Conservation (phyloP, 805 yeast species). For the Lipomyces spencermartinsiae region DNA sequence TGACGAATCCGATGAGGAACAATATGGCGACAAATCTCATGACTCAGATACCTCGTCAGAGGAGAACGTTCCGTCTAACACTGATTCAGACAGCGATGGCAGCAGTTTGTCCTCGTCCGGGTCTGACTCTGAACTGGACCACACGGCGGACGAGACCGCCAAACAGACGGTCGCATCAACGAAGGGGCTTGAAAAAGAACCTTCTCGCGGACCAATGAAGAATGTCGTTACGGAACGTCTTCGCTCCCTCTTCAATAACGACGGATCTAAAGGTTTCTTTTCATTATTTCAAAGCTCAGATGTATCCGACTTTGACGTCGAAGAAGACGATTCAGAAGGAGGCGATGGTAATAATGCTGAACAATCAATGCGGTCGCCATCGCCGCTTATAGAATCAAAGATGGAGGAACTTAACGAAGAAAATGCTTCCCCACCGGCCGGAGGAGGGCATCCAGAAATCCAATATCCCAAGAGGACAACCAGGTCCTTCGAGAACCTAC, state of each 20-base stretch:
- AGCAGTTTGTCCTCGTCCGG: conserved; percentile 51
- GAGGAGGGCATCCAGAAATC: background rate
- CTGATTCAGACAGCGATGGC: conserved; percentile 46
- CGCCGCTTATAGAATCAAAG: background rate
- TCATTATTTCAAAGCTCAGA: conserved; percentile 40
- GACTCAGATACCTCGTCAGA: conserved; percentile 34
- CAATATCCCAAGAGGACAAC: background rate
- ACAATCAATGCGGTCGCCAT: background rate
- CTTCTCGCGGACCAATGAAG: background rate
- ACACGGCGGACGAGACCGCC: conserved; percentile 44
- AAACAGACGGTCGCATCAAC: conserved; percentile 22
- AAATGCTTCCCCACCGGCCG: background rate
- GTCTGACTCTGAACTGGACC: conserved; percentile 45
- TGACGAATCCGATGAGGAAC: background rate
- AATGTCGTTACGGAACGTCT: conserved; percentile 25
- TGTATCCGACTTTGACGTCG: background rate
- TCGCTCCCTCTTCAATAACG: conserved; percentile 21
- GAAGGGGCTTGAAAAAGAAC: background rate
- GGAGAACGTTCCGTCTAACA: conserved; percentile 43
- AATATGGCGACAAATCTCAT: conserved; percentile 55
- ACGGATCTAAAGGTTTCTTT: conserved; percentile 47
- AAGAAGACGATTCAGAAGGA: conserved; percentile 45
- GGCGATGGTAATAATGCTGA: background rate
- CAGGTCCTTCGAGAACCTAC: conserved; percentile 43
- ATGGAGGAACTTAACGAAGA: background rate